Conservation (phyloP, 495 filamentous ascomycete species). For the Lindgomyces ingoldianus region DNA sequence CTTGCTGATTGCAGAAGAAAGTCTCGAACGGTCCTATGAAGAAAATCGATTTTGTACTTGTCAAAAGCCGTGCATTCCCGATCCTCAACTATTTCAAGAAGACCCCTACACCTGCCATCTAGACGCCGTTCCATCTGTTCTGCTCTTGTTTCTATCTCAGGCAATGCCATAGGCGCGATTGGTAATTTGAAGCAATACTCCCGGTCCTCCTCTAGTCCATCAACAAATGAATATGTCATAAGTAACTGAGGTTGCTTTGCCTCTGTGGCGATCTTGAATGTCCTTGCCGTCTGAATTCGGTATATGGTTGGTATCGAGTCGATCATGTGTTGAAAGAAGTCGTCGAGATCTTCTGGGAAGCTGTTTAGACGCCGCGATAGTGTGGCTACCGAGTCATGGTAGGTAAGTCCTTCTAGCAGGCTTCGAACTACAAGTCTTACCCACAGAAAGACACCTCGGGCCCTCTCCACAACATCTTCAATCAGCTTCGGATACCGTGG, state of each 20-base stretch:
- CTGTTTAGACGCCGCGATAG: conserved; percentile 14
- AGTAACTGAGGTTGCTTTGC: not conserved
- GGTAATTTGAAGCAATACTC: conserved; percentile 7
- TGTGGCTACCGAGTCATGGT: conserved; percentile 17
- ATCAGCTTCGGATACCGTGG: conserved; percentile 7
- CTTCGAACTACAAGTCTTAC: conserved; percentile 35
- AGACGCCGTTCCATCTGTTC: not conserved
- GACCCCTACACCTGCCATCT: not conserved
- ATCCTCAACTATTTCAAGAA: conserved; percentile 21
- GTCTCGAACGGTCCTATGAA: too few species aligned
- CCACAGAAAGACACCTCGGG: conserved; percentile 41
- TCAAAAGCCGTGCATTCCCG: too few species aligned
- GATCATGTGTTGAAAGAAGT: conserved; percentile 15
- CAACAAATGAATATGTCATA: not conserved
- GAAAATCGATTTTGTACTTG: too few species aligned
- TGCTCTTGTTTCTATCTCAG: not conserved
- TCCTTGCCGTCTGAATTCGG: conserved; percentile 7
- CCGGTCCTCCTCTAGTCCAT: too few species aligned
- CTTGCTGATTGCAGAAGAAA: too few species aligned
- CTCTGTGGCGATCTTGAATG: not conserved
- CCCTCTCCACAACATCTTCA: conserved; percentile 24
- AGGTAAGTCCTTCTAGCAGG: conserved; percentile 20
- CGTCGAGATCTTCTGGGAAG: conserved; percentile 22
- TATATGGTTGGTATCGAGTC: conserved; percentile 10
- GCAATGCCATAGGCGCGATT: not conserved